These are phyloP conservation scores for Yarrowia sp. DNA, from an alignment of 805 yeast species.

Conservation along the genomic window DNA sequence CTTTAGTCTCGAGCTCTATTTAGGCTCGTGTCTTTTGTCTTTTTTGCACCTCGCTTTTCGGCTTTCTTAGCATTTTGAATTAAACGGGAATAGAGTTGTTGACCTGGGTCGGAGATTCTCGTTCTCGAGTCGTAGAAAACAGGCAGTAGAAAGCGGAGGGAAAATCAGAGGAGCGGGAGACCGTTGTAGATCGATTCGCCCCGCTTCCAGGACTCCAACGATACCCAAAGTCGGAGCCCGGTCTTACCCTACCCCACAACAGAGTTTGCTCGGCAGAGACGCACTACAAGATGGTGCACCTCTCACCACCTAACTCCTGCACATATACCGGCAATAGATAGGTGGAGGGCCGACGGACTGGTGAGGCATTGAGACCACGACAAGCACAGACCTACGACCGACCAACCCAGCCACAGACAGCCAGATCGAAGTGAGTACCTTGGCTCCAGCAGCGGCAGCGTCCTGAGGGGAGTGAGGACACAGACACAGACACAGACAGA, in stretches of 20 bases:
- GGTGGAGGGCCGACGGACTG: conserved; percentile 25
- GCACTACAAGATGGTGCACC: conserved; percentile 22
- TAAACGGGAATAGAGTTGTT: conserved; percentile 8
- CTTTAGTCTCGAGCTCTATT: not conserved
- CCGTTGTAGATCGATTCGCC: no score
- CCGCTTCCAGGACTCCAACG: no score
- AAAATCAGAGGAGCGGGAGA: no score
- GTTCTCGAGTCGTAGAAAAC: not conserved
- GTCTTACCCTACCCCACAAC: conserved; percentile 17
- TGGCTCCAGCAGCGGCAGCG: no score
- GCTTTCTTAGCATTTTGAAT: not conserved
- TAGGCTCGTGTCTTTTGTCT: not conserved
- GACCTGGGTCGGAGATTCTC: conserved; percentile 19
- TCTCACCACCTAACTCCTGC: conserved; percentile 17
- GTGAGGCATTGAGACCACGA: not conserved
- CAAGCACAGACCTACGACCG: not conserved
- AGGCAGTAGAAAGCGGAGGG: not conserved
- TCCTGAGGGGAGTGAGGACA: no score
- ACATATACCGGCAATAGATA: conserved; percentile 24
- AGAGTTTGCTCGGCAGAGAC: conserved; percentile 16
- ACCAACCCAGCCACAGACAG: not conserved
- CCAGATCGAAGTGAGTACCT: no score
- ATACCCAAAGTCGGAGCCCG: no score
- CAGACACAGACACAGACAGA: no score
- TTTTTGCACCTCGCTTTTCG: conserved; percentile 12